phyloP scores from a whole-genome alignment of 2,329 filamentous ascomycete species.

The Microdochium nivale region DNA sequence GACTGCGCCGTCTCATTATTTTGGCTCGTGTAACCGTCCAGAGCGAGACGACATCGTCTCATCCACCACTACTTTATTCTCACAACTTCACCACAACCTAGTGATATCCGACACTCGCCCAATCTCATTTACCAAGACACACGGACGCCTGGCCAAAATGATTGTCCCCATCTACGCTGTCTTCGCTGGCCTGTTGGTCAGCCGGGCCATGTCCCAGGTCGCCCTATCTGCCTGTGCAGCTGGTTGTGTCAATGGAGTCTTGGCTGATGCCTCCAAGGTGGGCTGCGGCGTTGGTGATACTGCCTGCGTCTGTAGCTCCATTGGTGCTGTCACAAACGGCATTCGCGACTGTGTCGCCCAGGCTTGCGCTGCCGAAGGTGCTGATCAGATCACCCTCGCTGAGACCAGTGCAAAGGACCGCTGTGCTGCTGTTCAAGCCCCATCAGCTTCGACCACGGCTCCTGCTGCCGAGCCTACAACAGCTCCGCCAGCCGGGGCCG shows the following conservation, averaged over 20 bases:
- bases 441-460: constrained; percentile 12
- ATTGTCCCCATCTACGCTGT: constrained; percentile 1
- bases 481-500: constrained; percentile 2
- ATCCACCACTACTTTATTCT: neutral
- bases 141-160: neutral
- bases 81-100: neutral
- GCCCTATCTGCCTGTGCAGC: constrained; percentile 12
- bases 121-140: neutral
- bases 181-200: constrained; percentile 6
- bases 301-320: constrained; percentile 30
- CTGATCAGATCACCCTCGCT: constrained; percentile 18
- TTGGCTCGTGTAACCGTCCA: neutral
- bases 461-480: neutral
- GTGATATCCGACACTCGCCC: no score
- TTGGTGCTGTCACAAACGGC: constrained; percentile 18
- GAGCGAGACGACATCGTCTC: neutral
- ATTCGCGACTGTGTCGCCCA: constrained; percentile 29
- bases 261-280: constrained; percentile 9
- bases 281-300: constrained; percentile 18
- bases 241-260: constrained; percentile 18
- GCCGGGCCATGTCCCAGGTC: constrained; percentile 12
- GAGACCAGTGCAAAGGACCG: constrained; percentile 13
- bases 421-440: constrained; percentile 11
- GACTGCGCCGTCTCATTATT: neutral
- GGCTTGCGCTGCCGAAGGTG: constrained; percentile 17